Percentiles rank a stretch among this genome's conserved stretches.
These are phyloP conservation scores for Botrytis medusae DNA, from an alignment of 2,329 filamentous ascomycete species.

Conservation along the genomic window DNA sequence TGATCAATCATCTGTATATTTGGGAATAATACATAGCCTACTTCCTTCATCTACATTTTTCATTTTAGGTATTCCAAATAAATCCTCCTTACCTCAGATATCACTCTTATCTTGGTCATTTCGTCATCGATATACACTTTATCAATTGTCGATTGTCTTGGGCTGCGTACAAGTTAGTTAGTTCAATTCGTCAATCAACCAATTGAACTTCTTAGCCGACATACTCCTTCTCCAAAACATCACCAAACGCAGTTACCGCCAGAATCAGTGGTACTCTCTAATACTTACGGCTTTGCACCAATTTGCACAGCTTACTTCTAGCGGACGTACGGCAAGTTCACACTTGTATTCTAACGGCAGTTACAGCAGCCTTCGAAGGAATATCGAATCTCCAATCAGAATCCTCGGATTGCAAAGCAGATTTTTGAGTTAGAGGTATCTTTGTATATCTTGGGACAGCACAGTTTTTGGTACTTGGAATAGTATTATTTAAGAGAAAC, in stretches of 20 bases:
- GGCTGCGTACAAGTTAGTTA: not conserved
- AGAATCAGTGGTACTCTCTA: not conserved
- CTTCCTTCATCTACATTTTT: not conserved
- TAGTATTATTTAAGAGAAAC: not conserved
- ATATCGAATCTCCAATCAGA: slow-evolving; percentile 15
- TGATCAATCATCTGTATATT: not conserved
- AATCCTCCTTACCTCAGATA: not conserved
- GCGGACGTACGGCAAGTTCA: not conserved
- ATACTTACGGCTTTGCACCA: slow-evolving; percentile 4
- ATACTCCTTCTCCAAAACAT: not conserved
- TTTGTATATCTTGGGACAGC: not conserved
- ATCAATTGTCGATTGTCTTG: not conserved
- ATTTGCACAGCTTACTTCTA: not conserved
- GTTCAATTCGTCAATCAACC: not conserved
- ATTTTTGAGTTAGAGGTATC: slow-evolving; percentile 7
- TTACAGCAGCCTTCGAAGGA: not conserved
- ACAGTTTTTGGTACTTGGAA: not conserved
- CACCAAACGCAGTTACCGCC: not conserved
- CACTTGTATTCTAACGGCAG: not conserved
- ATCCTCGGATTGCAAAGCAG: slow-evolving; percentile 16
- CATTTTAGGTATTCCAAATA: not conserved
- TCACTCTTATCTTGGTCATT: slow-evolving; percentile 4
- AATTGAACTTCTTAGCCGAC: slow-evolving; percentile 6
- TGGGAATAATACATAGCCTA: not conserved
- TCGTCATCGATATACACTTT: not conserved